Evolutionary conservation across 768 basidiomycete species (phyloP).

Genomic region (Xerocomellus amylosporus): DNA sequence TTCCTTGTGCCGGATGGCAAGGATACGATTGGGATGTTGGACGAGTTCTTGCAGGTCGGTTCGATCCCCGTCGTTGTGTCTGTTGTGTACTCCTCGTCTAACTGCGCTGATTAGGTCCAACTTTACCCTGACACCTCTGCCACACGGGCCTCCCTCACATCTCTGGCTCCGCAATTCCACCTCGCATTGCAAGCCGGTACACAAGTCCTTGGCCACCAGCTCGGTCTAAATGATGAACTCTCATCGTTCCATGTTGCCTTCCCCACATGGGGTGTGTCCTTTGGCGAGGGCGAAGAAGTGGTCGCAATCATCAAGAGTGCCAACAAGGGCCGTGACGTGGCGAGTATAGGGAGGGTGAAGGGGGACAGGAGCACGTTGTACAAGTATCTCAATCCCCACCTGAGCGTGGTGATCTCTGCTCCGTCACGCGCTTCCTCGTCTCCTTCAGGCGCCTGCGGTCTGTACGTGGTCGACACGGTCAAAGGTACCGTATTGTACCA

Average conservation of each 20-base stretch:
- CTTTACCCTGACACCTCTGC: slow-evolving; percentile 62
- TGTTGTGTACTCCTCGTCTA: background rate
- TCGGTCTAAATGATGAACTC: slow-evolving; percentile 41
- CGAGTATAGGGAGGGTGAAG: slow-evolving; percentile 79
- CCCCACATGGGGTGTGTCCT: slow-evolving; percentile 62
- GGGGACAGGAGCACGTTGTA: slow-evolving; percentile 88
- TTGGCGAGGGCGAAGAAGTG: slow-evolving; percentile 59
- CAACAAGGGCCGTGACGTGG: slow-evolving; percentile 48
- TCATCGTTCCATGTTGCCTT: slow-evolving; percentile 50
- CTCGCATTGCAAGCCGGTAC: slow-evolving; percentile 54
- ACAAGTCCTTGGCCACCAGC: slow-evolving; percentile 57
- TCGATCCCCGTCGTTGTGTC: background rate
- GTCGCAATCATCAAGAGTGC: slow-evolving; percentile 47
- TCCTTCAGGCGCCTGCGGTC: slow-evolving; percentile 42
- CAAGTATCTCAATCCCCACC: slow-evolving; percentile 88
- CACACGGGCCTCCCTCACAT: slow-evolving; percentile 43
- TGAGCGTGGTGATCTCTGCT: slow-evolving; percentile 64
- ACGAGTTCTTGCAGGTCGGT: slow-evolving; percentile 72
- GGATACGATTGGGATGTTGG: slow-evolving; percentile 63
- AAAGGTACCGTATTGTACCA: slow-evolving; percentile 79
- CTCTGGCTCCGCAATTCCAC: slow-evolving; percentile 45
- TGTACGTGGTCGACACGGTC: slow-evolving; percentile 77
- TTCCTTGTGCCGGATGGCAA: slow-evolving; percentile 47
- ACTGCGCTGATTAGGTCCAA: slow-evolving; percentile 43
- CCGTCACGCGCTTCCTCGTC: slow-evolving; percentile 18